A percentile compares a stretch with the other conserved stretches of the same genome.
phyloP scores from a whole-genome alignment of 495 filamentous ascomycete genomes.

The Penicillium cataractarum region DNA sequence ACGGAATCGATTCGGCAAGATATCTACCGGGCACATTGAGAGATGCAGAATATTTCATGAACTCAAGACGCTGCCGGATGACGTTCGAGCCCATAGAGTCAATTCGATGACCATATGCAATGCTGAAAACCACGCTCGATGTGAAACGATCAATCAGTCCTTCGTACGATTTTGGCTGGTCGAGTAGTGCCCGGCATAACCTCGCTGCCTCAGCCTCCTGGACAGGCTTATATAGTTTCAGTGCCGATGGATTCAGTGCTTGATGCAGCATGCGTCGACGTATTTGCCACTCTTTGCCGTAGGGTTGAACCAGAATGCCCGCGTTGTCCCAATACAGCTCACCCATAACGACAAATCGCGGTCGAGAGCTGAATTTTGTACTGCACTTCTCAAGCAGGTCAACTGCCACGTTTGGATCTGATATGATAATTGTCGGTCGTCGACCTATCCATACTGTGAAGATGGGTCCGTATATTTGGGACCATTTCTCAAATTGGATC shows the following conservation, averaged over 20 bases:
- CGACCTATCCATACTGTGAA: constrained; percentile 67
- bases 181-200: constrained; percentile 36
- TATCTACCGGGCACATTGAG: constrained; percentile 27
- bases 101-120: constrained; percentile 37
- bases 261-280: constrained; percentile 45
- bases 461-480: constrained; percentile 57
- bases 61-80: constrained; percentile 24
- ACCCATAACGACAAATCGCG: constrained; percentile 59
- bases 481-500: constrained; percentile 62
- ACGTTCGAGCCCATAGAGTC: constrained; percentile 23
- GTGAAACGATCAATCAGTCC: constrained; percentile 28
- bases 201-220: constrained; percentile 44
- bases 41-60: constrained; percentile 27
- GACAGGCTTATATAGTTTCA: constrained; percentile 52
- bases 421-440: constrained; percentile 64
- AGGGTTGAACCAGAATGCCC: constrained; percentile 54
- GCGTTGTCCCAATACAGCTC: constrained; percentile 50
- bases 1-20: constrained; percentile 31
- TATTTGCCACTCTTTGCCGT: constrained; percentile 49
- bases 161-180: constrained; percentile 24
- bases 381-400: constrained; percentile 59
- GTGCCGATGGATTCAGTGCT: constrained; percentile 46
- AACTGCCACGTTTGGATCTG: constrained; percentile 62
- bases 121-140: constrained; percentile 32
- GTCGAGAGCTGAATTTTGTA: constrained; percentile 56